Evolutionary conservation across 108 stramenopile genomes (phyloP).

Genomic region (Nitzschia putrida): DNA sequence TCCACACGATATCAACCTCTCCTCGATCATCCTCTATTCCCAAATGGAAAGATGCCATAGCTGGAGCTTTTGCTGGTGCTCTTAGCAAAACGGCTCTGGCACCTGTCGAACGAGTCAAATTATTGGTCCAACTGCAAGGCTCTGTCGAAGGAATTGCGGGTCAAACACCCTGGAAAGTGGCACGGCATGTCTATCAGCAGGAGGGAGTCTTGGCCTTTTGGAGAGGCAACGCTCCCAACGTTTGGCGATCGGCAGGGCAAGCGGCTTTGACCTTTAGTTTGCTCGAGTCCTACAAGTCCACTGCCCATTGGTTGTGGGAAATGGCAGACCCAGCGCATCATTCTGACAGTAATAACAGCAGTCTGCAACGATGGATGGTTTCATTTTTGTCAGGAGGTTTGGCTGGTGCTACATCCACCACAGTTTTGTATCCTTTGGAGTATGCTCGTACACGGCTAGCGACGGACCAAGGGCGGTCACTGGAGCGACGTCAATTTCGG

Average conservation of each 20-base stretch:
- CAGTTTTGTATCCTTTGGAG: constrained; percentile 95
- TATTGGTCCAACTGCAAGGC: constrained; percentile 88
- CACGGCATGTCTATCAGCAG: constrained; percentile 53
- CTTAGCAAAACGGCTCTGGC: constrained; percentile 89
- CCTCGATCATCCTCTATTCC: neutral
- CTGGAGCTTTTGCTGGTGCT: constrained; percentile 81
- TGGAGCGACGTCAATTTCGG: constrained; percentile 44
- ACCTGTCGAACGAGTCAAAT: constrained; percentile 98
- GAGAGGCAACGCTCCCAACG: constrained; percentile 86
- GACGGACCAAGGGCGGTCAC: constrained; percentile 82
- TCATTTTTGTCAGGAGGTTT: constrained; percentile 92
- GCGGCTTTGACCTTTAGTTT: constrained; percentile 81
- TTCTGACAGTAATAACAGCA: neutral
- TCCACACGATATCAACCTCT: constrained; percentile 1
- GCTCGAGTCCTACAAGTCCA: constrained; percentile 78
- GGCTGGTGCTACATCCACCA: constrained; percentile 93
- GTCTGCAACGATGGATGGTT: constrained; percentile 41
- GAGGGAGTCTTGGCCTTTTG: constrained; percentile 74
- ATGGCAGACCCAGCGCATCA: too few relatives aligned
- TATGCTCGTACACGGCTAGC: constrained; percentile 95
- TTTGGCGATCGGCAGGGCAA: constrained; percentile 70
- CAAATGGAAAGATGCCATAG: constrained; percentile 63
- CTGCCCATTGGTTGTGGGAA: neutral
- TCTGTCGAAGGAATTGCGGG: constrained; percentile 1
- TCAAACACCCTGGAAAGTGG: constrained; percentile 55